Conservation (phyloP, 352 stramenopile species). For the Phytophthora pinifolia region DNA sequence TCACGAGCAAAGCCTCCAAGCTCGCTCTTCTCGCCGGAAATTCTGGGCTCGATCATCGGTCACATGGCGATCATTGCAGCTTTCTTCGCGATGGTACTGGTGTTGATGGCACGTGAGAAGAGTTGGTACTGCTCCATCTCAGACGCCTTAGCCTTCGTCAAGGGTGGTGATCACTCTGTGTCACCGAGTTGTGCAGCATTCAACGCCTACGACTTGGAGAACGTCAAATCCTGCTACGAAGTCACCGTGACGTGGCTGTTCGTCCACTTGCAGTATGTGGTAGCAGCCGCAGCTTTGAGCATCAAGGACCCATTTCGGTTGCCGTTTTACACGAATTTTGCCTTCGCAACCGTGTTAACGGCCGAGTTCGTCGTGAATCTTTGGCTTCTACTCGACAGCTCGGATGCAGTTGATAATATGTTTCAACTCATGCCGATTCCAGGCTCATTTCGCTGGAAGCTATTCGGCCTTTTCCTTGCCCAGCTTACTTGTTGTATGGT, state of each 20-base stretch:
- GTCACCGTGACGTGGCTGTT: constrained; percentile 52
- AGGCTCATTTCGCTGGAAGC: constrained; percentile 31
- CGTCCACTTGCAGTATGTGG: constrained; percentile 44
- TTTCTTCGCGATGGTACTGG: constrained; percentile 38
- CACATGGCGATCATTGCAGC: constrained; percentile 41
- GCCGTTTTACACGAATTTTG: constrained; percentile 42
- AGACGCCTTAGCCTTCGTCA: constrained; percentile 23
- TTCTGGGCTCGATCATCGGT: constrained; percentile 43
- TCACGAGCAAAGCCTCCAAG: constrained; percentile 36
- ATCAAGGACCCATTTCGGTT: constrained; percentile 47
- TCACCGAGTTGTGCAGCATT: constrained; percentile 33
- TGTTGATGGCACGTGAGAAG: constrained; percentile 19
- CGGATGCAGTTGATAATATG: constrained; percentile 20
- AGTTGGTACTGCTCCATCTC: constrained; percentile 43
- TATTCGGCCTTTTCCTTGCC: constrained; percentile 36
- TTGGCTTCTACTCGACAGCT: constrained; percentile 39
- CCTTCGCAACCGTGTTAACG: constrained; percentile 30
- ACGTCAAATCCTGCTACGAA: constrained; percentile 33
- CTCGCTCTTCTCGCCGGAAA: constrained; percentile 53
- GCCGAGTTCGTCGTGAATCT: constrained; percentile 27
- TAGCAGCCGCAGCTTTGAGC: constrained; percentile 48
- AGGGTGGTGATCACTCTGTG: not conserved
- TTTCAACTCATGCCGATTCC: constrained; percentile 43
- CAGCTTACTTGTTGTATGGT: constrained; percentile 21
- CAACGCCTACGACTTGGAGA: constrained; percentile 20